Evolutionary conservation across 2,329 filamentous ascomycete genomes (phyloP).

Genomic region (Escovopsis weberi): DNA sequence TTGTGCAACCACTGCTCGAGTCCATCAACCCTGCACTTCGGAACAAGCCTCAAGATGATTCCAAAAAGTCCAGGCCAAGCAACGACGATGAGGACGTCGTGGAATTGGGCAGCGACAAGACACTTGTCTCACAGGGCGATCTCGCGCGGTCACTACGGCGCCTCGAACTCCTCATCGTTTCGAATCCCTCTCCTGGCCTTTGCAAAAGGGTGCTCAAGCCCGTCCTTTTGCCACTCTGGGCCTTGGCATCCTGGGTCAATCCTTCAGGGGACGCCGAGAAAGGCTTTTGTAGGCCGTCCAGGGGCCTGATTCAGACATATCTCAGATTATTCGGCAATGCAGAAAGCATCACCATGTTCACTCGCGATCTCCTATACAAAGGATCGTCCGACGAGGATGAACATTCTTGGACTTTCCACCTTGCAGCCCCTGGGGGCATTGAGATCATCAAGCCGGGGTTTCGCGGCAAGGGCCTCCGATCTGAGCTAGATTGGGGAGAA

Average conservation of each 20-base stretch:
- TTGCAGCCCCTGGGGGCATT: slow-evolving; percentile 31
- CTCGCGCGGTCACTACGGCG: slow-evolving; percentile 38
- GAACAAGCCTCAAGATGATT: neutral
- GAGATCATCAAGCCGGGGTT: slow-evolving; percentile 29
- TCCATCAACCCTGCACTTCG: slow-evolving; percentile 31
- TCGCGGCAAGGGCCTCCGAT: slow-evolving; percentile 3
- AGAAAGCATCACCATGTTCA: slow-evolving; percentile 32
- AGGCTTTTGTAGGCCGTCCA: slow-evolving; percentile 30
- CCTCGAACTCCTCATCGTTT: slow-evolving; percentile 40
- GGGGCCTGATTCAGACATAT: slow-evolving; percentile 39
- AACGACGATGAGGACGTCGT: slow-evolving; percentile 24
- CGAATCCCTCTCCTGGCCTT: slow-evolving; percentile 52
- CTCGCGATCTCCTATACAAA: slow-evolving; percentile 40
- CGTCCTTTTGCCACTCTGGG: slow-evolving; percentile 48
- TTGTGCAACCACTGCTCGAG: slow-evolving; percentile 43
- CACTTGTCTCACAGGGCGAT: slow-evolving; percentile 32
- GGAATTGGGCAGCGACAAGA: slow-evolving; percentile 26
- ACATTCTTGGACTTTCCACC: slow-evolving; percentile 37
- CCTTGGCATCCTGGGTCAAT: slow-evolving; percentile 37
- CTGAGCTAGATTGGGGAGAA: slow-evolving; percentile 25
- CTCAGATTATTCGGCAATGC: slow-evolving; percentile 40
- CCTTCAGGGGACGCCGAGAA: slow-evolving; percentile 19
- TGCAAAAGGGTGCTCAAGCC: slow-evolving; percentile 46
- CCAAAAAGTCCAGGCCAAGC: neutral
- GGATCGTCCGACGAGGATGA: slow-evolving; percentile 25